Base-by-base conservation (phyloP, 768 basidiomycete genomes). In the Boletus coccyginus region DNA sequence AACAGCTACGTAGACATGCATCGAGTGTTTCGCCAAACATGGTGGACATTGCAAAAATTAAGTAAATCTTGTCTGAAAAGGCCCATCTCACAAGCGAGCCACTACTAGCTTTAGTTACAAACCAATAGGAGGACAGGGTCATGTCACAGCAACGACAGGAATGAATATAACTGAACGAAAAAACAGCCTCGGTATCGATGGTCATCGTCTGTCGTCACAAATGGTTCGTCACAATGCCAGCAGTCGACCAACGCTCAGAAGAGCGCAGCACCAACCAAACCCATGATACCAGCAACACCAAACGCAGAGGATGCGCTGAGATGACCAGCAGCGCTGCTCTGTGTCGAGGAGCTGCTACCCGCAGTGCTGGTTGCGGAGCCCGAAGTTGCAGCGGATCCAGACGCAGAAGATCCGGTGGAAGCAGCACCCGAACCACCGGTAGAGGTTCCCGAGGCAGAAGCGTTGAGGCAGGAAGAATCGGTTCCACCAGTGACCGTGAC, bases 261-360 rank as follows among this genome's bases (percentile, higher is more conserved):
- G 21, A 84, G 70, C 47, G 74, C 74, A 50, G 78, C 75, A 41
- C 83, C 83, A 52, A 82, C 67, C 43, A 84, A 61, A 21, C 82
- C 81, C 65, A 85, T 69, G 38, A 83, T 33, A 39, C 77, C 77
- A 46, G 79, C 81, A 27, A 83, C 60, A 16, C 81, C 78, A 60
- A 77, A 71, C 1, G 73, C 64, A 11, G 74, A 68, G 49, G 71
- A 60, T 10, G 59, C 60, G 40, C 61, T 50, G 39, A 65, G 61
- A 54, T 66, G 71, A 48, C 62, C 69, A 16, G 75, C 74, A 42
- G 69, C 76, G 42, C 69, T 73, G 50, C 57, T 56, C 27, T 53
- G 60, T 41, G 68, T 66, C 47, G 71, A 58, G 21, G 67, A 29
- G n/a, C 62, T 58, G 39, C 65, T 43, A 39, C 69, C 51, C 36